Percentiles rank a stretch among this genome's conserved stretches.
Conservation (phyloP, 208 protist species). For the Trichomonas vaginalis region DNA sequence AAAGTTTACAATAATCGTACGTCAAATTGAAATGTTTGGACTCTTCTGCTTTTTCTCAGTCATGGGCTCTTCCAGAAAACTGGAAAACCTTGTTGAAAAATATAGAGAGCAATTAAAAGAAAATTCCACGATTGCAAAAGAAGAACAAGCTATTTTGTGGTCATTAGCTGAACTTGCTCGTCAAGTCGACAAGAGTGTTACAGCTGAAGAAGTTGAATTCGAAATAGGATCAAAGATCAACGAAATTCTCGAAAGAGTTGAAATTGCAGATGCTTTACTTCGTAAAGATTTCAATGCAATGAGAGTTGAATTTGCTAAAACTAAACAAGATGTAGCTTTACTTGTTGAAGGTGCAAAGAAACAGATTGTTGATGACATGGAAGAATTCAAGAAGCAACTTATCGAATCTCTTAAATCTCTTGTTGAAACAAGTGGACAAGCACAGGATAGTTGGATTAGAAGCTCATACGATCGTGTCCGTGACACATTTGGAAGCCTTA, state of each 20-base stretch:
- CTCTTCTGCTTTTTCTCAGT: not conserved
- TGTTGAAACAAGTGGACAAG: not conserved
- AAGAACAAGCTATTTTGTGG: conserved; percentile 12
- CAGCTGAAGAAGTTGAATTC: not conserved
- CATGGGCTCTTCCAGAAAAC: not conserved
- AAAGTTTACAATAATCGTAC: too few species aligned
- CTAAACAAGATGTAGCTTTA: not conserved
- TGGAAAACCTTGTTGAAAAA: not conserved
- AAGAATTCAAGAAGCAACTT: not conserved
- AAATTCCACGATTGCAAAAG: not conserved
- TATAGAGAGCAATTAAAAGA: not conserved
- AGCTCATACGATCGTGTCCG: not conserved
- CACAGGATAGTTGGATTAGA: not conserved
- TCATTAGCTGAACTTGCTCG: not conserved
- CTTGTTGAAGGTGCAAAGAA: not conserved
- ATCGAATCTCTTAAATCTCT: not conserved
- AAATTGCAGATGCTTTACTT: not conserved
- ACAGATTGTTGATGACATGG: not conserved
- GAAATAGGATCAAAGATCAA: not conserved
- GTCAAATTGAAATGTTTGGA: too few species aligned
- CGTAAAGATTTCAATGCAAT: not conserved
- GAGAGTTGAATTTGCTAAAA: not conserved
- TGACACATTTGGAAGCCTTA: not conserved
- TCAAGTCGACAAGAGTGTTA: not conserved
- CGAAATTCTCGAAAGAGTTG: not conserved